phyloP scores from a whole-genome alignment of 1,284 basidiomycete genomes.

The Pyrrhoderma noxium region DNA sequence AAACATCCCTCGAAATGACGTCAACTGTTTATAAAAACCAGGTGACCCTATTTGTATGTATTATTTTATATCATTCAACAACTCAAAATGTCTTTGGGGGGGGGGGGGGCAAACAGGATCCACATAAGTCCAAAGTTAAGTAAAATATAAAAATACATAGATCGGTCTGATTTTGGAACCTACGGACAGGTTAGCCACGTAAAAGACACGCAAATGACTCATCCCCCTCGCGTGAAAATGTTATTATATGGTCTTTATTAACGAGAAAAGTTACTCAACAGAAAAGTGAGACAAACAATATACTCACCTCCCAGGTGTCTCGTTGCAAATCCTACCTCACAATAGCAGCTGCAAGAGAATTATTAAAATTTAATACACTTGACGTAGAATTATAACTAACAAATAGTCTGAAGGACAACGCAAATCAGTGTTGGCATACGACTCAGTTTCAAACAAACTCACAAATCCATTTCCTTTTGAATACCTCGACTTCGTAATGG shows the following conservation, averaged over 20 bases:
- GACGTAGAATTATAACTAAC: slow-evolving; percentile 25
- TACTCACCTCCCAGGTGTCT: slow-evolving; percentile 56
- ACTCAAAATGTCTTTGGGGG: too few species aligned
- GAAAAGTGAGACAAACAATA: too few species aligned
- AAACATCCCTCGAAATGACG: too few species aligned
- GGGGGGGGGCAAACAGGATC: too few species aligned
- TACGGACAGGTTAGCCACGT: too few species aligned
- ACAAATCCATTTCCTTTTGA: slow-evolving; percentile 78
- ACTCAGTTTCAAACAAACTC: slow-evolving; percentile 26
- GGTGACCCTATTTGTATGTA: too few species aligned
- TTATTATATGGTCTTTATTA: slow-evolving; percentile 46
- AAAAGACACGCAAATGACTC: slow-evolving; percentile 39
- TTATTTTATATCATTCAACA: too few species aligned
- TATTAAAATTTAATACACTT: too few species aligned
- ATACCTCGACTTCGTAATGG: slow-evolving; percentile 45
- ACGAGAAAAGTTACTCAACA: background rate
- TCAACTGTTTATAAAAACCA: too few species aligned
- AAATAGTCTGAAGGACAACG: slow-evolving; percentile 33
- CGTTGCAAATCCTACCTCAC: slow-evolving; percentile 68
- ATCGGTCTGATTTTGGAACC: too few species aligned
- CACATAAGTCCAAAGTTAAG: too few species aligned
- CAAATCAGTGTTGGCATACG: background rate
- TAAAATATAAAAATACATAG: too few species aligned
- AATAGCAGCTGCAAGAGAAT: slow-evolving; percentile 53
- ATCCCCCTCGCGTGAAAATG: slow-evolving; percentile 54